Conservation (phyloP, 305 asterid species). For the Coffea humblotiana region DNA sequence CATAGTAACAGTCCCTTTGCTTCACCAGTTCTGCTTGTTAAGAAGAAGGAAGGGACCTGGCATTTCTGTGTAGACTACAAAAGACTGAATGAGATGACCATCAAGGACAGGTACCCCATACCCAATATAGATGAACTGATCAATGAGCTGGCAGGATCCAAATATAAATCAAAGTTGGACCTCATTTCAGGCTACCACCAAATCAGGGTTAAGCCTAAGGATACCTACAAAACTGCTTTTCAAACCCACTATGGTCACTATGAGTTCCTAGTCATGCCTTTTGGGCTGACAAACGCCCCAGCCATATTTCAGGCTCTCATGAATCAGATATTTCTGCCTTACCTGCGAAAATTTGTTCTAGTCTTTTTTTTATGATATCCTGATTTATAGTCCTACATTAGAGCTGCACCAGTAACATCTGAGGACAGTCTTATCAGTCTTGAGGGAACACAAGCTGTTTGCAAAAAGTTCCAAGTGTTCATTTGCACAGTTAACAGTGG, state of each 20-base stretch:
- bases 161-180: neutral
- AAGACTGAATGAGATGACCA: too few species aligned
- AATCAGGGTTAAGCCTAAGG: neutral
- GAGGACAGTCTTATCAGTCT: accelerated
- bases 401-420: neutral
- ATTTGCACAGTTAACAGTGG: neutral
- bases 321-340: neutral
- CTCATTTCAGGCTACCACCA: neutral
- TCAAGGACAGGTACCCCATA: too few species aligned
- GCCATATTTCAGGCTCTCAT: neutral
- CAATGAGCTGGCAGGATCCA: neutral
- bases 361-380: neutral
- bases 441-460: neutral
- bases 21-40: neutral
- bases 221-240: neutral
- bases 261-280: neutral
- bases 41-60: constrained; percentile 1
- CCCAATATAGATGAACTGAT: too few species aligned
- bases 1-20: neutral
- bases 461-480: neutral
- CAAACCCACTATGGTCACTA: neutral
- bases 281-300: neutral
- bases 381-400: neutral
- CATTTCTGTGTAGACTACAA: too few species aligned
- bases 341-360: neutral